Percentiles rank a stretch among this genome's conserved stretches.
Conservation (phyloP, 2,329 filamentous ascomycete species). For the Penicillium sclerotiorum region DNA sequence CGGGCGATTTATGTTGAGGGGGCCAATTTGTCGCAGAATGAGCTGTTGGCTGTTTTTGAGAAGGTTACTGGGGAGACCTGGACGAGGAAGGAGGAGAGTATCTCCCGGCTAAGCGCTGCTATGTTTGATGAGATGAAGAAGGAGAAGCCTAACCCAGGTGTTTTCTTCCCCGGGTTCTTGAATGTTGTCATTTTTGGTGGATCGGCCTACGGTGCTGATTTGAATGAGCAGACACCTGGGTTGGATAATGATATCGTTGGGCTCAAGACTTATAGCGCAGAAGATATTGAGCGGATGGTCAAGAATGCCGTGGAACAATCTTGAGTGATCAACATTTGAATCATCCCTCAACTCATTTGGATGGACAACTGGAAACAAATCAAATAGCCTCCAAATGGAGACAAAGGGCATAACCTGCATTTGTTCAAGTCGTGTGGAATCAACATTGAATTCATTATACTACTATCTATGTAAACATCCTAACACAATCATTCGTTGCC, state of each 20-base stretch:
- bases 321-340: background rate
- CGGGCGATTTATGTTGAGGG: conserved; percentile 1
- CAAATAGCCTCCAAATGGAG: too few species aligned
- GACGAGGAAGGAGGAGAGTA: background rate
- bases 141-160: background rate
- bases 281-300: background rate
- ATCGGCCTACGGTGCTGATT: conserved; percentile 1
- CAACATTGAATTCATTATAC: too few species aligned
- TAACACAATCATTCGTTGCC: conserved; percentile 1
- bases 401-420: too few species aligned
- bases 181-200: conserved; percentile 2
- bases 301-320: background rate
- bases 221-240: conserved; percentile 2
- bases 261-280: background rate
- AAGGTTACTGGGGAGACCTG: background rate
- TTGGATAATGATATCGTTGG: background rate
- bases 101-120: background rate
- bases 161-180: conserved; percentile 1
- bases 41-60: background rate
- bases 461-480: too few species aligned
- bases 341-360: too few species aligned
- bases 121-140: background rate
- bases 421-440: too few species aligned
- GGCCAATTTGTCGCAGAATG: background rate
- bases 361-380: too few species aligned